These are phyloP conservation scores for Gossypioides kirkii DNA, from an alignment of 345 rosid genomes.

Conservation along the genomic window DNA sequence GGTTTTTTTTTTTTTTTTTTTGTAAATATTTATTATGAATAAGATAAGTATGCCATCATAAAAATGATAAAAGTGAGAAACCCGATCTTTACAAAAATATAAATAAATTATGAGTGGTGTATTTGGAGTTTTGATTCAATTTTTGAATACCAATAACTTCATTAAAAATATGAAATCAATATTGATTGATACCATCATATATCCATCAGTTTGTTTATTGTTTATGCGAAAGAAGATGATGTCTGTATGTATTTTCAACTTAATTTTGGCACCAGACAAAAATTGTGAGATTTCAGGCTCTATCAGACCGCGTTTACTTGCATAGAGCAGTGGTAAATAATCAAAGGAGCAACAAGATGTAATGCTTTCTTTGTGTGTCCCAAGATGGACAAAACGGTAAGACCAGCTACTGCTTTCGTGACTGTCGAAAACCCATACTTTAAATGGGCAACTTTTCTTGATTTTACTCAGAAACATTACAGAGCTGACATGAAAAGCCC, in stretches of 20 bases:
- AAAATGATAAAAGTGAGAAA: too few species aligned
- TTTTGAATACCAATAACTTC: too few species aligned
- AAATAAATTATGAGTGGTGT: too few species aligned
- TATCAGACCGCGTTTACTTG: conserved; percentile 47
- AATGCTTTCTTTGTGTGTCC: conserved; percentile 58
- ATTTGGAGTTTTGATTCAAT: too few species aligned
- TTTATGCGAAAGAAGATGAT: too few species aligned
- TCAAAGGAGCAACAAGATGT: conserved; percentile 37
- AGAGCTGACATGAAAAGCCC: conserved; percentile 50
- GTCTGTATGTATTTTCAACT: background rate
- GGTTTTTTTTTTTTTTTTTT: too few species aligned
- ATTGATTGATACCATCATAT: too few species aligned
- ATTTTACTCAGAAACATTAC: conserved; percentile 51
- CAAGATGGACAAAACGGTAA: conserved; percentile 36
- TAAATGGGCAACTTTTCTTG: conserved; percentile 43
- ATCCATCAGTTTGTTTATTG: too few species aligned
- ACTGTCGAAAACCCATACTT: conserved; percentile 35
- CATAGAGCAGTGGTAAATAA: conserved; percentile 60
- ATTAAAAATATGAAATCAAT: too few species aligned
- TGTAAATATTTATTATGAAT: too few species aligned
- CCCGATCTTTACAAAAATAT: too few species aligned
- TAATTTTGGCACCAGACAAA: background rate
- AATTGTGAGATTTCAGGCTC: conserved; percentile 28
- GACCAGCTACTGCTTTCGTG: conserved; percentile 36
- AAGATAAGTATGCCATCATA: too few species aligned